Base-by-base conservation (phyloP, 2,329 filamentous ascomycete genomes). In the Diaporthe citri region DNA sequence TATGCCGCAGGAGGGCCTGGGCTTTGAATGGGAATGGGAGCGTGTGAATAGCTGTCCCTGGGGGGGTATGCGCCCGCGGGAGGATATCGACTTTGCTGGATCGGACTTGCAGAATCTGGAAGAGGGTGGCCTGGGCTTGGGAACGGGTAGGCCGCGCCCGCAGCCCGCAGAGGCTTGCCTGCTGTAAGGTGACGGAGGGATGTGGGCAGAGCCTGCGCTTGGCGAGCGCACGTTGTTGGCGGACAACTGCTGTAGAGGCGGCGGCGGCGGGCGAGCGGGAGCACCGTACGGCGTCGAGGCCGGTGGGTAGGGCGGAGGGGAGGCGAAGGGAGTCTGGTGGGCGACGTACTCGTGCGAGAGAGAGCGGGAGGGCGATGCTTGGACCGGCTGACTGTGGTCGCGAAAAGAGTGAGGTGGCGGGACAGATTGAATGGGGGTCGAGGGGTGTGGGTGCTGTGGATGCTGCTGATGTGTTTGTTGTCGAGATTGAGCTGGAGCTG, bases 1-100 rank as follows among this genome's bases (percentile, higher is more conserved):
- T 76, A 76, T n/a, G 62, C 70, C 8, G 79, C 75, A 13, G 81
- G 79, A 39, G 77, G 79, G 76, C 84, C 82, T 59, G 78, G 76
- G 25, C 75, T 76, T 48, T 74, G 73, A 10, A 71, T 36, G 76
- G 81, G 79, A 76, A 80, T 78, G 73, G 81, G 74, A 75, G 80
- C 75, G 74, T 86, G 87, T 13, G 84, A 82, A 77, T 87, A 88
- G 80, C 84, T 86, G 74, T 90, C 87, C 76, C 86, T 83, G 64
- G 83, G 83, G 60, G 86, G 83, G 71, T 87, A 87, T 57, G 82
- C 81, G 76, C 84, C 82, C 31, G 83, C 77, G 41, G 88, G 85
- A 20, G 87, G 86, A 78, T 89, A 89, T 77, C 88, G 88, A 75
- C 88, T 87, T 59, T 87, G 86, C 80, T 89, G 87, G 74, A 86